These are phyloP conservation scores for Malassezia equina DNA, from an alignment of 1,284 basidiomycete genomes.

Conservation along the genomic window DNA sequence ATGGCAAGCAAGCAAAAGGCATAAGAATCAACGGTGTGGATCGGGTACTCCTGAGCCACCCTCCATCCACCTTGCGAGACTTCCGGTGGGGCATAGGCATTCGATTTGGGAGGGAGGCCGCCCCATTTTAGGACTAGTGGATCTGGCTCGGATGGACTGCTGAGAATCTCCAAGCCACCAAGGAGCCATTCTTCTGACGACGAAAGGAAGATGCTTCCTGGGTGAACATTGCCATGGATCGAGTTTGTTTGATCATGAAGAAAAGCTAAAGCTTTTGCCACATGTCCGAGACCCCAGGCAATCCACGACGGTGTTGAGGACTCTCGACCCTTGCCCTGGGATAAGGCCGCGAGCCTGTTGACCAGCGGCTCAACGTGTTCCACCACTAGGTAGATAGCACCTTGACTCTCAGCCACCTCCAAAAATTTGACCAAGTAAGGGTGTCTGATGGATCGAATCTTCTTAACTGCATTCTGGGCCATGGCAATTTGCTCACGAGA, in stretches of 20 bases:
- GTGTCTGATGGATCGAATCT: slow-evolving; percentile 80
- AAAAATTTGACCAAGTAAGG: slow-evolving; percentile 92
- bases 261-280: slow-evolving; percentile 60
- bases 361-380: slow-evolving; percentile 75
- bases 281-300: slow-evolving; percentile 80
- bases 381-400: slow-evolving; percentile 80
- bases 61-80: slow-evolving; percentile 74
- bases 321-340: slow-evolving; percentile 49
- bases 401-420: slow-evolving; percentile 71
- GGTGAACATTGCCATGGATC: slow-evolving; percentile 75
- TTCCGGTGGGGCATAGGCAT: slow-evolving; percentile 61
- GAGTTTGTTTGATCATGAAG: slow-evolving; percentile 59
- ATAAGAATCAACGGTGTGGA: slow-evolving; percentile 33
- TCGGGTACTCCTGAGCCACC: slow-evolving; percentile 19
- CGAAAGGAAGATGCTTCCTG: slow-evolving; percentile 69
- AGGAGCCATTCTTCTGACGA: slow-evolving; percentile 87
- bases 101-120: slow-evolving; percentile 37
- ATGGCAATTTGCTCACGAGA: slow-evolving; percentile 52
- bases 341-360: slow-evolving; percentile 56
- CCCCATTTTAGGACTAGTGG: slow-evolving; percentile 25
- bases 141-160: slow-evolving; percentile 50
- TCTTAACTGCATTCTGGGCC: slow-evolving; percentile 81
- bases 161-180: slow-evolving; percentile 84
- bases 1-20: slow-evolving; percentile 31
- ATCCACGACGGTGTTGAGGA: slow-evolving; percentile 61